These are phyloP conservation scores for Microbotryum intermedium DNA, from an alignment of 1,284 basidiomycete genomes.

Conservation along the genomic window DNA sequence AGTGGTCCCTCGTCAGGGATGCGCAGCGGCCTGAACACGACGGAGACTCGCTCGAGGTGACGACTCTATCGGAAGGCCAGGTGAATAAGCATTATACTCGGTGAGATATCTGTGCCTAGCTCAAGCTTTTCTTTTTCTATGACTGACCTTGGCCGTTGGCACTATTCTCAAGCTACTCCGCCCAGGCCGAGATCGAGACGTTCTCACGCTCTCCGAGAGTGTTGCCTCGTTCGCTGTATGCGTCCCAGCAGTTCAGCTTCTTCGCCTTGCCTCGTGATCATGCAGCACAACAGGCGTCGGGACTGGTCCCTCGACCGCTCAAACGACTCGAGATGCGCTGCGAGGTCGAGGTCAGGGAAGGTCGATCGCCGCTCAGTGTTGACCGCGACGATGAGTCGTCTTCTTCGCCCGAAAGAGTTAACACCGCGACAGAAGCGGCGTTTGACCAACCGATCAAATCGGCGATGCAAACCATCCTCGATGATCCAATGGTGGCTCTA, in stretches of 20 bases:
- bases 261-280: conserved; percentile 40
- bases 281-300: conserved; percentile 45
- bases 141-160: background rate
- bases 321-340: conserved; percentile 56
- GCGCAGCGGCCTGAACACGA: too few relatives aligned
- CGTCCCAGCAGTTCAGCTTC: conserved; percentile 72
- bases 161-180: conserved; percentile 49
- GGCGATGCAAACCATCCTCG: conserved; percentile 59
- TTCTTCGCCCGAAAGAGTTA: background rate
- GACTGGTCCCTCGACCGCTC: conserved; percentile 67
- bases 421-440: conserved; percentile 36
- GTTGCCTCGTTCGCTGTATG: conserved; percentile 63
- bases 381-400: background rate
- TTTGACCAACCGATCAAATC: conserved; percentile 69
- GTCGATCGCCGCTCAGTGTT: background rate
- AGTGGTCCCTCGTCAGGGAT: conserved; percentile 10
- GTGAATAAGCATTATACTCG: too few relatives aligned
- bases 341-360: conserved; percentile 54
- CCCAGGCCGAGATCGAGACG: conserved; percentile 70
- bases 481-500: conserved; percentile 40
- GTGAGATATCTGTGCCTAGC: too few relatives aligned
- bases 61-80: too few relatives aligned
- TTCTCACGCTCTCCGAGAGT: conserved; percentile 51
- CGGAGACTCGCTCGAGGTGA: too few relatives aligned
- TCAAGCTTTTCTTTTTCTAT: background rate